A percentile compares a stretch with the other conserved stretches of the same genome.
Evolutionary conservation across 768 basidiomycete species (phyloP).

Genomic region (Xerocomellus intermedius): DNA sequence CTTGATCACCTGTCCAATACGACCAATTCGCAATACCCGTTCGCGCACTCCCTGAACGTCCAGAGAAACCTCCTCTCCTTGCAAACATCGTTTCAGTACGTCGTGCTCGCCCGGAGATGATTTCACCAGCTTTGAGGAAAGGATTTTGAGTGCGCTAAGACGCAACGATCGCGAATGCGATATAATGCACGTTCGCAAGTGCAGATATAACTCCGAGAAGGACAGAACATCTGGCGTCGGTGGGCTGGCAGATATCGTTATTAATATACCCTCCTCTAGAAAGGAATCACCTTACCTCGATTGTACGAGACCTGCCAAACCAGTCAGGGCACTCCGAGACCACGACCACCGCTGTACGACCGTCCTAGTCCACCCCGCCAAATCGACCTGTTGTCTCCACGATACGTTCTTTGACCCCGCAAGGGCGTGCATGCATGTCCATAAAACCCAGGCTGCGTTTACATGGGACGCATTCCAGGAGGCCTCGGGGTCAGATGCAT

Average conservation of each 20-base stretch:
- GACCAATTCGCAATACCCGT: conserved; percentile 72
- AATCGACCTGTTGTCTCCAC: conserved; percentile 49
- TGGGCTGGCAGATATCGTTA: conserved; percentile 10
- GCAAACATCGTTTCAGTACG: conserved; percentile 63
- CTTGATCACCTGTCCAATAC: conserved; percentile 60
- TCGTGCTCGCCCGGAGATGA: conserved; percentile 45
- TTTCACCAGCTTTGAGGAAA: conserved; percentile 51
- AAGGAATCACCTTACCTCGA: conserved; percentile 39
- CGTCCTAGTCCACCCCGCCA: conserved; percentile 47
- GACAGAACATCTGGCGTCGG: conserved; percentile 27
- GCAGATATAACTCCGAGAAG: conserved; percentile 51
- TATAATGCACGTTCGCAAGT: conserved; percentile 53
- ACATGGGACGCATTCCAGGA: conserved; percentile 34
- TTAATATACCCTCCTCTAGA: neutral
- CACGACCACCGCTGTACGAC: conserved; percentile 54
- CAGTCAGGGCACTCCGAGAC: conserved; percentile 55
- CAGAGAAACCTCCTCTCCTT: conserved; percentile 78
- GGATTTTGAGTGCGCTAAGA: conserved; percentile 59
- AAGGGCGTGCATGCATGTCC: conserved; percentile 57
- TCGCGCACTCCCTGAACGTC: conserved; percentile 83
- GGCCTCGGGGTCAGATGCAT: conserved; percentile 26
- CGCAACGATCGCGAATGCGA: conserved; percentile 74
- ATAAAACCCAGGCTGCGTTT: conserved; percentile 55
- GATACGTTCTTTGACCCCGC: conserved; percentile 36
- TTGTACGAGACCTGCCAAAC: conserved; percentile 47